phyloP scores from a whole-genome alignment of 2,329 filamentous ascomycete genomes.

The Diaporthe vaccinii region DNA sequence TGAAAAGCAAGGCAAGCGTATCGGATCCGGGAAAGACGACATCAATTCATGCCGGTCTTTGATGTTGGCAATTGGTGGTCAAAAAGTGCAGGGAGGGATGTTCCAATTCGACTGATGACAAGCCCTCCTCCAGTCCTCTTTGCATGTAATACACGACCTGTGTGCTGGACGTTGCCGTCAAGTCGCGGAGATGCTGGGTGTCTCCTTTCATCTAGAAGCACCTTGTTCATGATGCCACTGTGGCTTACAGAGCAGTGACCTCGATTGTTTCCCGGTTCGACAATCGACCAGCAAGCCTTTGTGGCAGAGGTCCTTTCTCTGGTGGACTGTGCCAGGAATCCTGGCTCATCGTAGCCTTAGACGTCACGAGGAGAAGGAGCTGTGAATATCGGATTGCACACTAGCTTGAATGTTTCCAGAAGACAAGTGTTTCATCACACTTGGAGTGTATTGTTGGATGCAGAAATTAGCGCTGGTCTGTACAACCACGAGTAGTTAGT shows the following conservation, averaged over 20 bases:
- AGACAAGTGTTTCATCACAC: constrained; percentile 16
- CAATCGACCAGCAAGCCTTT: background rate
- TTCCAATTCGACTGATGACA: background rate
- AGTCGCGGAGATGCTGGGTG: background rate
- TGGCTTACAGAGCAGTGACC: background rate
- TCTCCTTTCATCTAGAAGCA: background rate
- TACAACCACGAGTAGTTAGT: background rate
- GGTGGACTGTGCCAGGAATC: background rate
- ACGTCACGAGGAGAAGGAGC: background rate
- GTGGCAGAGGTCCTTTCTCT: background rate
- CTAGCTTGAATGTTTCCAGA: background rate
- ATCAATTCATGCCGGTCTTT: background rate
- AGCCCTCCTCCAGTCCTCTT: background rate
- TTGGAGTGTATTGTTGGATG: background rate
- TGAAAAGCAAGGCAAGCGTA: background rate
- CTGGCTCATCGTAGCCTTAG: background rate
- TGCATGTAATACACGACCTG: background rate
- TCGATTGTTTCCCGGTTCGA: background rate
- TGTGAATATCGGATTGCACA: background rate
- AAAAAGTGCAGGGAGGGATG: background rate
- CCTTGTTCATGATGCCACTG: background rate
- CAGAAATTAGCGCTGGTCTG: background rate
- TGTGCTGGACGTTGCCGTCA: background rate
- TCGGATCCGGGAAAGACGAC: background rate
- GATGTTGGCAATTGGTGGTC: background rate